phyloP scores from a whole-genome alignment of 805 yeast species.

The Zygoascus tannicola region DNA sequence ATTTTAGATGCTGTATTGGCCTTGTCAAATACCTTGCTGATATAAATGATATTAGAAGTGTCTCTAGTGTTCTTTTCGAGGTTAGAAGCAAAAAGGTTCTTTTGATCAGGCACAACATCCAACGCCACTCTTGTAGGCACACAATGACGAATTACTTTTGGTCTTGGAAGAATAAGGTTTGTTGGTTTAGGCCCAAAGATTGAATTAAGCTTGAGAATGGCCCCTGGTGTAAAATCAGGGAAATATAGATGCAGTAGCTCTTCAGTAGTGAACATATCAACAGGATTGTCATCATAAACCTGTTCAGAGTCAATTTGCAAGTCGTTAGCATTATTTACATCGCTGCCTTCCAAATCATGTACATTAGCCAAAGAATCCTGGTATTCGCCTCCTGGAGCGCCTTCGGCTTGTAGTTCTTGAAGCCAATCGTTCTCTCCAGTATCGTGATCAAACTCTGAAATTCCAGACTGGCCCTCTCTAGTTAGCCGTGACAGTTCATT shows the following conservation, averaged over 20 bases:
- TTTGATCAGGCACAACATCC: conserved; percentile 56
- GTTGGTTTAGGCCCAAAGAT: conserved; percentile 57
- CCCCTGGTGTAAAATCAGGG: conserved; percentile 51
- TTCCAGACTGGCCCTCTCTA: conserved; percentile 19
- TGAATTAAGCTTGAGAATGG: conserved; percentile 53
- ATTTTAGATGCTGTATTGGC: neutral
- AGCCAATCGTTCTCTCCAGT: conserved; percentile 21
- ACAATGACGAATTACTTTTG: conserved; percentile 29
- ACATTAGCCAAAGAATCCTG: neutral
- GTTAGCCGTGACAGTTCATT: conserved; percentile 13
- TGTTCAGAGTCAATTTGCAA: neutral
- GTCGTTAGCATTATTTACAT: conserved; percentile 9
- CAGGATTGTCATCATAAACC: neutral
- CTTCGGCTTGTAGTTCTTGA: conserved; percentile 8
- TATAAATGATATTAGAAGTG: conserved; percentile 2
- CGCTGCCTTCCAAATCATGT: conserved; percentile 29
- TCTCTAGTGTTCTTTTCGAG: neutral
- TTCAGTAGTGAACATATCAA: conserved; percentile 1
- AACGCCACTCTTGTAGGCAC: conserved; percentile 48
- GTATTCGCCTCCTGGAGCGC: conserved; percentile 15
- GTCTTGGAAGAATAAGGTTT: conserved; percentile 43
- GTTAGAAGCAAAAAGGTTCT: conserved; percentile 37
- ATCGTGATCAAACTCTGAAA: conserved; percentile 31
- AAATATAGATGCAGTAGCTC: conserved; percentile 34
- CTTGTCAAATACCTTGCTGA: neutral